Evolutionary conservation across 2,329 filamentous ascomycete genomes (phyloP).

Genomic region (Claviceps digitariae): DNA sequence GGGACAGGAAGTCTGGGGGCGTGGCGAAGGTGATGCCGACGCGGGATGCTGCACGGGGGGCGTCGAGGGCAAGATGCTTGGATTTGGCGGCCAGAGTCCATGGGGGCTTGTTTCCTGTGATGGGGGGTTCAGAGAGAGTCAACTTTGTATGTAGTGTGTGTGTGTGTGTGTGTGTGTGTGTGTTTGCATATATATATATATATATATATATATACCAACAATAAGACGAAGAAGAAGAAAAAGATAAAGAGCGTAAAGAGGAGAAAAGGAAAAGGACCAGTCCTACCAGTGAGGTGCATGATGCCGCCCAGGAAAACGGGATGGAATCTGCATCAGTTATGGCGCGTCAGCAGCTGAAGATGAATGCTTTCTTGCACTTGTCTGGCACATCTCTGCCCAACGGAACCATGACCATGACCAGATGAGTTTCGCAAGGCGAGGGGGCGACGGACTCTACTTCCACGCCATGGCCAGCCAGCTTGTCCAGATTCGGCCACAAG

Average conservation of each 20-base stretch:
- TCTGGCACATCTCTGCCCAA: too few species aligned
- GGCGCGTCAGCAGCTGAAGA: too few species aligned
- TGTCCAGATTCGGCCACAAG: conserved; percentile 39
- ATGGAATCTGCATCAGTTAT: conserved; percentile 38
- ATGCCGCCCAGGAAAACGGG: conserved; percentile 61
- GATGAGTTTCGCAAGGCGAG: neutral
- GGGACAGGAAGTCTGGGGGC: conserved; percentile 30
- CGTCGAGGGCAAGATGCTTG: conserved; percentile 34
- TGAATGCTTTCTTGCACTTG: too few species aligned
- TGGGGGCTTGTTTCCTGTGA: conserved; percentile 57
- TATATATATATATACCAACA: too few species aligned
- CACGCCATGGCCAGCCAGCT: conserved; percentile 44
- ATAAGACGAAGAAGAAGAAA: neutral
- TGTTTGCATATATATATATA: too few species aligned
- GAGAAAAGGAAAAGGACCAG: neutral
- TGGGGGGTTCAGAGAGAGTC: neutral
- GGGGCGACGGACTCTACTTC: conserved; percentile 39
- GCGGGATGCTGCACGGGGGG: conserved; percentile 23
- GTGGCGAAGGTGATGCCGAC: conserved; percentile 24
- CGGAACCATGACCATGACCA: neutral
- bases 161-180: too few species aligned
- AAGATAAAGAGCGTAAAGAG: neutral
- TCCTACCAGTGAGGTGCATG: conserved; percentile 41
- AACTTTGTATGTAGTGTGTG: too few species aligned
- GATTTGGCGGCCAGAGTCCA: conserved; percentile 59